Conservation (phyloP, 2,329 filamentous ascomycete species). For the Stagonosporopsis rhizophila region DNA sequence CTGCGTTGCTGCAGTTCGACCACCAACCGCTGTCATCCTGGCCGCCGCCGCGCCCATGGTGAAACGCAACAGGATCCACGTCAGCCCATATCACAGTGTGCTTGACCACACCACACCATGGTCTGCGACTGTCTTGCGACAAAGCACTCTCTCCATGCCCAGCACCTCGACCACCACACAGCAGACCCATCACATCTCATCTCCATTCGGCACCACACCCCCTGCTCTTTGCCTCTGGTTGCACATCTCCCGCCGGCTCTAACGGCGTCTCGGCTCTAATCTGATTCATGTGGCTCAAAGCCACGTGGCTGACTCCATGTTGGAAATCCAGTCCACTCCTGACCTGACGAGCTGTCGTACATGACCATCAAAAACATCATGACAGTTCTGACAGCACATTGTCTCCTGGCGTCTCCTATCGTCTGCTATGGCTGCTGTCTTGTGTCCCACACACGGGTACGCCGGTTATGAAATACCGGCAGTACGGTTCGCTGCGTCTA, state of each 20-base stretch:
- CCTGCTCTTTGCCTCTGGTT: background rate
- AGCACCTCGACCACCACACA: background rate
- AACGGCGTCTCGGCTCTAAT: background rate
- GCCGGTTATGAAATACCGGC: too few relatives aligned
- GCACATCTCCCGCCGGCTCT: slow-evolving; percentile 17
- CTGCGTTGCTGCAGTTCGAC: slow-evolving; percentile 1
- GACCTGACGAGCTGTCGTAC: too few relatives aligned
- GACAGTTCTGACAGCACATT: too few relatives aligned
- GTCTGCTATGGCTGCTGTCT: too few relatives aligned
- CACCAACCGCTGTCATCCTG: background rate
- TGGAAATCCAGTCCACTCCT: too few relatives aligned
- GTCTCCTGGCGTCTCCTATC: too few relatives aligned
- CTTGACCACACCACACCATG: background rate
- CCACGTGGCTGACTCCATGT: slow-evolving; percentile 2
- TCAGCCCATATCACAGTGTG: background rate
- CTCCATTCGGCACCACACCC: slow-evolving; percentile 1
- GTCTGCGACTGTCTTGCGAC: too few relatives aligned
- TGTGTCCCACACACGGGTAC: too few relatives aligned
- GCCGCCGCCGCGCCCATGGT: background rate
- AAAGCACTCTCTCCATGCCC: too few relatives aligned
- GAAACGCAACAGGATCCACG: background rate
- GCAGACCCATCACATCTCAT: background rate
- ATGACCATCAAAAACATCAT: too few relatives aligned
- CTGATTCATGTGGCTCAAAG: slow-evolving; percentile 3
- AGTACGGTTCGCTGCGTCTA: too few relatives aligned